Conservation (phyloP, 805 yeast genomes). For the Isabelozyma gotoi region DNA sequence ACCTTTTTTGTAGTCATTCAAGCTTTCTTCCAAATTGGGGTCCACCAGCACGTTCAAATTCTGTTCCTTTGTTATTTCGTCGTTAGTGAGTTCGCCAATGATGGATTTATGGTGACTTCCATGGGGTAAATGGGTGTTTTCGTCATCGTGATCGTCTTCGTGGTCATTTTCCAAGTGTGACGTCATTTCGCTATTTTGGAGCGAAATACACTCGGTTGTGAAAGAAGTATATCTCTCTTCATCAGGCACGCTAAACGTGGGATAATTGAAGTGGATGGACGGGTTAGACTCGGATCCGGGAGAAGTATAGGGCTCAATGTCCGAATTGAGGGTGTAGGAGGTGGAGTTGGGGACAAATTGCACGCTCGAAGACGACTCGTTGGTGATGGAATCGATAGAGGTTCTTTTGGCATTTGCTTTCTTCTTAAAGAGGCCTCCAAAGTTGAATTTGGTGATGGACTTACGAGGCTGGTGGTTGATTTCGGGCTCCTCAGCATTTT, state of each 20-base stretch:
- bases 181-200: conserved; percentile 40
- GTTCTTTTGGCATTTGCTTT: conserved; percentile 9
- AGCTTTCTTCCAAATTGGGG: conserved; percentile 45
- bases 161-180: conserved; percentile 9
- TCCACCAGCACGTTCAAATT: conserved; percentile 11
- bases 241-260: conserved; percentile 1
- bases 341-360: not conserved
- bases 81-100: conserved; percentile 4
- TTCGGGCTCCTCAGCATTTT: not conserved
- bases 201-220: conserved; percentile 36
- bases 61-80: conserved; percentile 5
- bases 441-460: not conserved
- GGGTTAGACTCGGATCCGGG: not conserved
- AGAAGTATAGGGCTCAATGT: not conserved
- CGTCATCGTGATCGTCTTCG: conserved; percentile 3
- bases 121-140: not conserved
- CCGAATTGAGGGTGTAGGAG: not conserved
- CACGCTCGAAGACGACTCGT: not conserved
- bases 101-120: conserved; percentile 2
- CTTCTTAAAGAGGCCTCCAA: conserved; percentile 14
- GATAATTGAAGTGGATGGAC: not conserved
- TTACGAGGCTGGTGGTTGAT: conserved; percentile 1
- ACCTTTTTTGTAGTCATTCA: conserved; percentile 53
- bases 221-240: conserved; percentile 26
- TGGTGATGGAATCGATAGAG: conserved; percentile 1